These are phyloP conservation scores for Dactylellina cionopaga DNA, from an alignment of 2,329 filamentous ascomycete genomes.

Conservation along the genomic window DNA sequence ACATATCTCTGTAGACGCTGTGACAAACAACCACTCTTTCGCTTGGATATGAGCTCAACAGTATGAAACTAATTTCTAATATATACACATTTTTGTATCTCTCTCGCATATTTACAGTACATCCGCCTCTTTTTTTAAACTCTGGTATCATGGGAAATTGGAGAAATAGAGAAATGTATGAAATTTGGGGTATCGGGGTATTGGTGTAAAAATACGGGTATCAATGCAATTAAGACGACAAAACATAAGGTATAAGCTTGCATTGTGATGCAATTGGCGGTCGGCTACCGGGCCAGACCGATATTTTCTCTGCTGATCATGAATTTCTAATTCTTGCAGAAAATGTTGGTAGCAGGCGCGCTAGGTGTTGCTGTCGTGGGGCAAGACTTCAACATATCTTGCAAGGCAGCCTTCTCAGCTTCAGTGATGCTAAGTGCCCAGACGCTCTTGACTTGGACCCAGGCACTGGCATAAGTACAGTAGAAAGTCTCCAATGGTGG, in stretches of 20 bases:
- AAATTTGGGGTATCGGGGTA: conserved; percentile 16
- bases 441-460: conserved; percentile 80
- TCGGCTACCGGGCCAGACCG: background rate
- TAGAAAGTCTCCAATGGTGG: conserved; percentile 74
- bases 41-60: background rate
- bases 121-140: background rate
- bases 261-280: background rate
- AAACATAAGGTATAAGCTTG: background rate
- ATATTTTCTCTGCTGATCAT: too few species aligned
- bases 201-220: conserved; percentile 17
- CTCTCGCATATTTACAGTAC: background rate
- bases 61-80: background rate
- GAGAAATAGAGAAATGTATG: background rate
- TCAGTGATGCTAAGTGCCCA: conserved; percentile 75
- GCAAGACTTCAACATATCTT: conserved; percentile 73
- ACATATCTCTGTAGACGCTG: too few species aligned
- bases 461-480: conserved; percentile 81
- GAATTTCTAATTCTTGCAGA: conserved; percentile 19
- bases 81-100: background rate
- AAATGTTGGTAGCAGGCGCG: conserved; percentile 4
- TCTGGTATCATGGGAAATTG: conserved; percentile 8
- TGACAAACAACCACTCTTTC: background rate
- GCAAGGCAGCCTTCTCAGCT: conserved; percentile 76
- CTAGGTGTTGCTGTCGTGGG: background rate
- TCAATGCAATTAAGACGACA: background rate